Evolutionary conservation across 805 yeast genomes (phyloP).

Genomic region (Nakazawaea ernobii): DNA sequence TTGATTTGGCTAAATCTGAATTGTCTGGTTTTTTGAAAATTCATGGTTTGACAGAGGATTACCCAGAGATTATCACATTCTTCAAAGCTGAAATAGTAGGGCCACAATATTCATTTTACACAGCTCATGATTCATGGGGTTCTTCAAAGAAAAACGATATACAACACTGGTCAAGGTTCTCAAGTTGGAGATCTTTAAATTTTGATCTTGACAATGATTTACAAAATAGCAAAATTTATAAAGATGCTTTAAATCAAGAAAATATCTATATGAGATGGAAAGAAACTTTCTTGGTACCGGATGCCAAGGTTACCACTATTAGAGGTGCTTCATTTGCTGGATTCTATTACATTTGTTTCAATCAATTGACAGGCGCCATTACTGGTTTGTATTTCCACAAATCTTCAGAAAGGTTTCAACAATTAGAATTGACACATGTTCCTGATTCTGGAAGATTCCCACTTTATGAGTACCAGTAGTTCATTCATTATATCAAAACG

Average conservation of each 20-base stretch:
- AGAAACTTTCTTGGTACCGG: constrained; percentile 81
- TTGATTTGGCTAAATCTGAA: constrained; percentile 51
- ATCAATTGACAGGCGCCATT: constrained; percentile 68
- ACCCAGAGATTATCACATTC: constrained; percentile 64
- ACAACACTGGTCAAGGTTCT: constrained; percentile 58
- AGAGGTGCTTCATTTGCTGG: constrained; percentile 87
- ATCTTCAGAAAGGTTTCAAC: constrained; percentile 75
- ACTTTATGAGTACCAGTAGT: constrained; percentile 23
- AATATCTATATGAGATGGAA: constrained; percentile 91
- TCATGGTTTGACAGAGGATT: constrained; percentile 55
- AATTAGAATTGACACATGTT: constrained; percentile 55
- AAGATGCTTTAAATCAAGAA: constrained; percentile 29
- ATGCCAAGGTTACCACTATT: constrained; percentile 55
- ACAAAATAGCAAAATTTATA: constrained; percentile 20
- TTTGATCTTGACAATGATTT: constrained; percentile 25
- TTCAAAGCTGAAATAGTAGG: constrained; percentile 70
- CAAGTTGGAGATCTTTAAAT: constrained; percentile 28
- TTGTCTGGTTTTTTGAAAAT: constrained; percentile 61
- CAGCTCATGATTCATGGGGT: constrained; percentile 52
- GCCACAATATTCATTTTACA: constrained; percentile 50
- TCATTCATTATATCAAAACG: not conserved
- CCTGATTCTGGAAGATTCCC: constrained; percentile 41
- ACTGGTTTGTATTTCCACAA: constrained; percentile 80
- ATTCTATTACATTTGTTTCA: constrained; percentile 81
- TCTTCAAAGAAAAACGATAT: constrained; percentile 44